Base-by-base conservation (phyloP, 257 asterid species). In the Solanum infundibuliforme region DNA sequence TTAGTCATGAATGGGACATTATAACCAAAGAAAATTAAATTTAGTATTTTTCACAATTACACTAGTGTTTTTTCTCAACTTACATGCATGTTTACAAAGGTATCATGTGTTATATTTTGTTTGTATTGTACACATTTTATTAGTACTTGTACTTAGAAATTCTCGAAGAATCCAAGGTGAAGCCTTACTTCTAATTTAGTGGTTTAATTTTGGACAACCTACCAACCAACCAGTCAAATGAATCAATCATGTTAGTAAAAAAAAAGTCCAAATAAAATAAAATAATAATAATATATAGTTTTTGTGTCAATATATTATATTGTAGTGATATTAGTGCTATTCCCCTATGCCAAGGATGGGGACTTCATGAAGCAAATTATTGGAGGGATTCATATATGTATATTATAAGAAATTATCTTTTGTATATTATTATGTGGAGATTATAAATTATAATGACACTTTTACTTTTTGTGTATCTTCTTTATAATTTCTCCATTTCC, bases 11-110 rank as follows among this genome's bases (percentile, higher is more conserved):
- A 66, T 77, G 38, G 25, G 85, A 79, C 85, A 79, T 48, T 48
- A 48, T 79, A 27, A 69, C 25, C 36, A 34, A 43, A 79, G 34
- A 27, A 72, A n/a, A 76, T 38, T 38, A 73, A 46, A 3, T 13
- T 35, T 46, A 36, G 77, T 3, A 82, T 86, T 38, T 34, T 11
- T 65, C 7, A 79, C 36, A 43, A 43, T 52, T 48, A 43, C 36
- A 16, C 46, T 77, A 77, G 84, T 77, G 13, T 77, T 25, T 39
- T n/a, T 76, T 39, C 18, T 31, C 34, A 72, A 32, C 8, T 77
- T 41, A 81, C 85, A 48, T 81, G 39, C 87, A 86, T 86, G 87
- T 43, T 71, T 71, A 86, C 83, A 41, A 86, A 86, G 69, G 83
- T 86, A 86, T 68, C 87, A 86, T 86, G 68, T 31, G 10, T 32